A percentile compares a stretch with the other conserved stretches of the same genome.
phyloP scores from a whole-genome alignment of 169 alveolate genomes.

The Plasmodium knowlesi region DNA sequence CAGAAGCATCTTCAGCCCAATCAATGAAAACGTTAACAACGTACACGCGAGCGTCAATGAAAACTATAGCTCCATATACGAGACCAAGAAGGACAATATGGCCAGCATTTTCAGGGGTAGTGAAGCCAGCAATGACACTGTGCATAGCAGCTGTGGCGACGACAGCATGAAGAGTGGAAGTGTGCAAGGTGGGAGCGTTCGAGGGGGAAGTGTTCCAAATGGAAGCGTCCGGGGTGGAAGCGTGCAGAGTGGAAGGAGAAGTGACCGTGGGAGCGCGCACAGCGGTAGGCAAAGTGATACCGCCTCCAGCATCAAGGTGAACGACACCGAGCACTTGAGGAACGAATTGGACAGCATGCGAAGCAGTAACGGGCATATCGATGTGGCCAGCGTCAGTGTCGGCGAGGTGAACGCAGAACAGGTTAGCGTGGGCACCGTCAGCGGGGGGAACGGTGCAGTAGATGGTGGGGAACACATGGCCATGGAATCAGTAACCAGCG shows the following conservation, averaged over 20 bases:
- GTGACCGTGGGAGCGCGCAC: not conserved
- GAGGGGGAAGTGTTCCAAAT: not conserved
- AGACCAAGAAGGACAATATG: not conserved
- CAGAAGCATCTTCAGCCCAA: not conserved
- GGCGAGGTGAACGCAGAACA: not conserved
- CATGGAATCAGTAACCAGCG: not conserved
- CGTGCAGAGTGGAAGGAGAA: not conserved
- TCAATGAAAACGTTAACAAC: not conserved
- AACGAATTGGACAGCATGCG: not conserved
- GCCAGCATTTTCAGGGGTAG: not conserved
- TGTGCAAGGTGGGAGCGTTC: not conserved
- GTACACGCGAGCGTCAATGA: not conserved
- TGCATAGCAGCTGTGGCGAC: not conserved
- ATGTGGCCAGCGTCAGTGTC: not conserved
- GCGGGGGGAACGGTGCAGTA: not conserved
- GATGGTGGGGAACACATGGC: not conserved
- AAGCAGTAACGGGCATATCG: not conserved
- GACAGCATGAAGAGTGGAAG: not conserved
- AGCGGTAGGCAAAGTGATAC: not conserved
- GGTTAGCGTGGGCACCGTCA: not conserved
- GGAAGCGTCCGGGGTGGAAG: not conserved
- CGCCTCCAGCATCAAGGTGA: not conserved
- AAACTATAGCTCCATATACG: not conserved
- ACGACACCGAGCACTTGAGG: not conserved
- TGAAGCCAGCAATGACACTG: not conserved